Evolutionary conservation across 2,329 filamentous ascomycete genomes (phyloP).

Genomic region (Alternaria rosae): DNA sequence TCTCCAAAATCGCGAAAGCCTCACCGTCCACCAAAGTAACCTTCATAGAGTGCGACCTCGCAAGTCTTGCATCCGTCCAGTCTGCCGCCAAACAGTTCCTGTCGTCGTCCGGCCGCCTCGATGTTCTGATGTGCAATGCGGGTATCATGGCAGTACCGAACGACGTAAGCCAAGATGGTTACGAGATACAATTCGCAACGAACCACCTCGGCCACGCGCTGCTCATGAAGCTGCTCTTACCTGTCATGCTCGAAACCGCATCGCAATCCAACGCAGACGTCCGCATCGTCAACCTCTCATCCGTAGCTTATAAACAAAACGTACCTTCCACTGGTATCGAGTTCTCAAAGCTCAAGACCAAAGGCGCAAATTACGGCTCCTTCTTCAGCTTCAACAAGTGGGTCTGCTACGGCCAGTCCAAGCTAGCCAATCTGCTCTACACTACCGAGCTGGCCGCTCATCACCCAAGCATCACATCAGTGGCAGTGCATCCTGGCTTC

Average conservation of each 20-base stretch:
- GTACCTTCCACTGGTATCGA: conserved; percentile 41
- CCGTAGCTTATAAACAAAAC: conserved; percentile 34
- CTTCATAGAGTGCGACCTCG: conserved; percentile 8
- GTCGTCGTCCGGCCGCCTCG: conserved; percentile 51
- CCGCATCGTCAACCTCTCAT: conserved; percentile 54
- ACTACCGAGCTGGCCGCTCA: conserved; percentile 51
- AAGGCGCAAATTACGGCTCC: conserved; percentile 30
- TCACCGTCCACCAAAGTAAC: conserved; percentile 46
- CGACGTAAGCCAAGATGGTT: conserved; percentile 54
- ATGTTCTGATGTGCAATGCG: conserved; percentile 58
- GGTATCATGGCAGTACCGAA: conserved; percentile 52
- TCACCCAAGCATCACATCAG: conserved; percentile 55
- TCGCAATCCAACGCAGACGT: conserved; percentile 51
- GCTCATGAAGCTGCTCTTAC: conserved; percentile 56
- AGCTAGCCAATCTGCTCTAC: conserved; percentile 61
- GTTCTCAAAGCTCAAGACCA: conserved; percentile 25
- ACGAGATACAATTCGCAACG: conserved; percentile 60
- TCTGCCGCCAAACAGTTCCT: conserved; percentile 6
- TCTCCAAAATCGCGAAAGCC: conserved; percentile 52
- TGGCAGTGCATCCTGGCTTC: conserved; percentile 58
- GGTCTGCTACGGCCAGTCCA: conserved; percentile 57
- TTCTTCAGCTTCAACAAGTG: conserved; percentile 42
- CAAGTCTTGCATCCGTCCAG: conserved; percentile 7
- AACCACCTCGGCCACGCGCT: conserved; percentile 61
- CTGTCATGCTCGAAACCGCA: conserved; percentile 52